Conservation (phyloP, 495 filamentous ascomycete genomes). For the Tuber melanosporum region DNA sequence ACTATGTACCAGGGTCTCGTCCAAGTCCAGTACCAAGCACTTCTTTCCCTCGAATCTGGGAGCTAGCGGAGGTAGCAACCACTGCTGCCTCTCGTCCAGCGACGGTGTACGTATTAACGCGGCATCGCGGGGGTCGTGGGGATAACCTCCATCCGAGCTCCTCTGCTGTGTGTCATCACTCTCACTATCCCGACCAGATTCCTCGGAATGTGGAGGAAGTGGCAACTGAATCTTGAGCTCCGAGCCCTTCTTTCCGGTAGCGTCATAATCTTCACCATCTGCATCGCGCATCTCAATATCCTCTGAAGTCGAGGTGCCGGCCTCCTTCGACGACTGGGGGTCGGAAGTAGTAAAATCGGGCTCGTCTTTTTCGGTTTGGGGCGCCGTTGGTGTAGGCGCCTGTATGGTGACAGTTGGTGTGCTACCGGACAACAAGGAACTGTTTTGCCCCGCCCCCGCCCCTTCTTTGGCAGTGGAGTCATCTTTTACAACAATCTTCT, state of each 20-base stretch:
- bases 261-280: conserved; percentile 15
- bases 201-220: conserved; percentile 16
- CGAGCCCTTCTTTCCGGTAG: conserved; percentile 19
- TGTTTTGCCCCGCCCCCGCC: conserved; percentile 13
- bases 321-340: conserved; percentile 11
- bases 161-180: conserved; percentile 25
- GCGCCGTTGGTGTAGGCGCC: conserved; percentile 35
- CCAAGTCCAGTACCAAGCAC: conserved; percentile 89
- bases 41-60: conserved; percentile 78
- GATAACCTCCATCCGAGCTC: conserved; percentile 16
- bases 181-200: conserved; percentile 18
- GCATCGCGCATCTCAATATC: conserved; percentile 36
- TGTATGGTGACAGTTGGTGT: conserved; percentile 33
- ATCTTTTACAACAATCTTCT: conserved; percentile 32
- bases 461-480: conserved; percentile 22
- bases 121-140: not conserved
- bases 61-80: conserved; percentile 68
- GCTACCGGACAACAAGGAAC: conserved; percentile 20
- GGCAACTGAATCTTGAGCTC: conserved; percentile 16
- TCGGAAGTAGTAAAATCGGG: conserved; percentile 12
- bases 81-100: conserved; percentile 48
- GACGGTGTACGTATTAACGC: conserved; percentile 23
- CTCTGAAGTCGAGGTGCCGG: conserved; percentile 14
- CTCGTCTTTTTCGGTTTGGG: conserved; percentile 16
- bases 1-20: conserved; percentile 98